These are phyloP conservation scores for Prosopis cineraria DNA, from an alignment of 306 rosid species.

Conservation along the genomic window DNA sequence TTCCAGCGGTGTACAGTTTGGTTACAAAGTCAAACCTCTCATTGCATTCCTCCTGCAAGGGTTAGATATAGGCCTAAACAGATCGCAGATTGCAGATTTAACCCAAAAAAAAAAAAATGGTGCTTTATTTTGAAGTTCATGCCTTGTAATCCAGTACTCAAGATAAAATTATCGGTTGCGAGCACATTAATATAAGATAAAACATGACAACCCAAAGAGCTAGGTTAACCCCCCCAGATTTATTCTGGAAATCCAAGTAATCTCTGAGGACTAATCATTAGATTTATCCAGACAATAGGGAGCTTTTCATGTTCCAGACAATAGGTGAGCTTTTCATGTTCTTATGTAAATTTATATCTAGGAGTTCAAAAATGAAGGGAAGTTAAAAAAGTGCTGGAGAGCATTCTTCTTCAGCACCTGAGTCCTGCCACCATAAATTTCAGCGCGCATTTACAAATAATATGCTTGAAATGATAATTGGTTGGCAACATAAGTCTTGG, in stretches of 20 bases:
- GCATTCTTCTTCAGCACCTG: not conserved
- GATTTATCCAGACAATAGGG: no score
- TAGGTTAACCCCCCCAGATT: not conserved
- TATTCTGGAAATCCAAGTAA: not conserved
- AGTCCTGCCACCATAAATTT: not conserved
- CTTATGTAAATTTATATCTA: not conserved
- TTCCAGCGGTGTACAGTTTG: constrained; percentile 11
- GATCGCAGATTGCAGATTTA: constrained; percentile 18
- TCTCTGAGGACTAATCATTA: not conserved
- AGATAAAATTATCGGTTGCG: not conserved
- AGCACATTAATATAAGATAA: not conserved
- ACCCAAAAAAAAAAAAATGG: not conserved
- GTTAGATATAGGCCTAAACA: not conserved
- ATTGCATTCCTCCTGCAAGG: constrained; percentile 26
- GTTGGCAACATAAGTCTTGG: not conserved
- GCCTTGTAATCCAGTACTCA: not conserved
- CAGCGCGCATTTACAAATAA: constrained; percentile 5
- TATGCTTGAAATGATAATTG: not conserved
- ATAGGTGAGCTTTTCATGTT: not conserved
- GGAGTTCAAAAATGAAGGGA: not conserved
- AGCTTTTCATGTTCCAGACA: no score
- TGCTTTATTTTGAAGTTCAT: not conserved
- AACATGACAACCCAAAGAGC: not conserved
- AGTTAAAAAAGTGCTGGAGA: not conserved
- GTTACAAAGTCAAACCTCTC: not conserved